Percentiles rank a stretch among this genome's conserved stretches.
Evolutionary conservation across 768 basidiomycete genomes (phyloP).

Genomic region (Lactifluus volemus): DNA sequence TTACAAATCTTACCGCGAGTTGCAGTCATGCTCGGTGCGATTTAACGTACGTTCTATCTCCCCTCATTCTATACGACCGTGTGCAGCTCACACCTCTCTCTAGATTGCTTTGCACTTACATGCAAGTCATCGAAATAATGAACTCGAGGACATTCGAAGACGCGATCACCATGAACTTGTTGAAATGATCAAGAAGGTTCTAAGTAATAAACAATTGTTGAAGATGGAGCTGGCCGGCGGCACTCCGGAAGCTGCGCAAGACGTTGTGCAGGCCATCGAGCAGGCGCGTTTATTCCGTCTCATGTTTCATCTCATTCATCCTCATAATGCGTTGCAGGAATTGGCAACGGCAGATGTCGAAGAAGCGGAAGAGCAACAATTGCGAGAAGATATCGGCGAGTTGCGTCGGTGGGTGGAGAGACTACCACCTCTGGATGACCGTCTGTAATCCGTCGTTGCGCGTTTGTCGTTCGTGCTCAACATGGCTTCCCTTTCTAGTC

Average conservation of each 20-base stretch:
- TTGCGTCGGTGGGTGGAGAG: constrained; percentile 8
- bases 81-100: not conserved
- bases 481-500: not conserved
- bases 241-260: constrained; percentile 8
- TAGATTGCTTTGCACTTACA: constrained; percentile 14
- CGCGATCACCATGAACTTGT: constrained; percentile 15
- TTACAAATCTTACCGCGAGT: constrained; percentile 17
- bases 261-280: constrained; percentile 13
- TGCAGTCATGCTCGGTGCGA: constrained; percentile 1
- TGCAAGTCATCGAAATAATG: not conserved
- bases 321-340: not conserved
- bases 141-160: constrained; percentile 16
- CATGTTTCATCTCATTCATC: not conserved
- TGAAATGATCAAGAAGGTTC: constrained; percentile 12
- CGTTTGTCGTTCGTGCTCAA: not conserved
- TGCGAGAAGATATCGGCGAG: constrained; percentile 16
- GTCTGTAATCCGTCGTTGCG: not conserved
- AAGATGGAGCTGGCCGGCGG: constrained; percentile 3
- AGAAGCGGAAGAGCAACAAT: constrained; percentile 10
- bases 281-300: constrained; percentile 3
- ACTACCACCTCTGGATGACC: constrained; percentile 17
- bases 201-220: constrained; percentile 3
- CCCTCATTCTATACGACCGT: too few species aligned
- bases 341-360: constrained; percentile 4
- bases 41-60: constrained; percentile 14